A percentile compares a stretch with the other conserved stretches of the same genome.
These are phyloP conservation scores for Phialocephala subalpina DNA, from an alignment of 2,329 filamentous ascomycete genomes.

Conservation along the genomic window DNA sequence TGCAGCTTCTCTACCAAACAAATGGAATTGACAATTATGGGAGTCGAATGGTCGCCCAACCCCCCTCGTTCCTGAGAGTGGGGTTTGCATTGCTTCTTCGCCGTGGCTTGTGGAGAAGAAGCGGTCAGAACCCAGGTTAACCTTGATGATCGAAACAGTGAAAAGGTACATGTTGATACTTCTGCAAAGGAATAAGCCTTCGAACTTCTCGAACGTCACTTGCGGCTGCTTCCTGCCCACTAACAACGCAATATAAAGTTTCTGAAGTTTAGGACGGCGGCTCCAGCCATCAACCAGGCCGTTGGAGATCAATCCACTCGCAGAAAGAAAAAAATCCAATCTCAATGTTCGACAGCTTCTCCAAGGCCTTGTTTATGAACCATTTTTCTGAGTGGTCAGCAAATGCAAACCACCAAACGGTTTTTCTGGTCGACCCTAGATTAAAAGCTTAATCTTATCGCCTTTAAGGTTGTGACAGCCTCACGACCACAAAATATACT, in stretches of 20 bases:
- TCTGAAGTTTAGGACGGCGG: neutral
- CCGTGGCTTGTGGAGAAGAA: constrained; percentile 11
- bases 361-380: neutral
- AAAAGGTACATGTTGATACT: neutral
- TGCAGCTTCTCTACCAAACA: neutral
- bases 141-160: neutral
- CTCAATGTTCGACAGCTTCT: too few relatives aligned
- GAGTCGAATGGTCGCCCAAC: neutral
- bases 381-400: neutral
- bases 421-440: neutral
- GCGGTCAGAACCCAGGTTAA: neutral
- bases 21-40: neutral
- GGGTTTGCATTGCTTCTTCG: constrained; percentile 10
- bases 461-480: neutral
- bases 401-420: neutral
- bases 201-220: neutral
- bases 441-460: constrained; percentile 5
- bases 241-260: neutral
- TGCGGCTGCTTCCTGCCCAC: neutral
- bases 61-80: neutral
- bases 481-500: neutral
- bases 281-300: neutral
- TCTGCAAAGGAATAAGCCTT: neutral
- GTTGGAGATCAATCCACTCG: too few relatives aligned
- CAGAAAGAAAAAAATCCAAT: too few relatives aligned